phyloP scores from a whole-genome alignment of 2,329 filamentous ascomycete species.

The Cladosporium sphaerospermum region DNA sequence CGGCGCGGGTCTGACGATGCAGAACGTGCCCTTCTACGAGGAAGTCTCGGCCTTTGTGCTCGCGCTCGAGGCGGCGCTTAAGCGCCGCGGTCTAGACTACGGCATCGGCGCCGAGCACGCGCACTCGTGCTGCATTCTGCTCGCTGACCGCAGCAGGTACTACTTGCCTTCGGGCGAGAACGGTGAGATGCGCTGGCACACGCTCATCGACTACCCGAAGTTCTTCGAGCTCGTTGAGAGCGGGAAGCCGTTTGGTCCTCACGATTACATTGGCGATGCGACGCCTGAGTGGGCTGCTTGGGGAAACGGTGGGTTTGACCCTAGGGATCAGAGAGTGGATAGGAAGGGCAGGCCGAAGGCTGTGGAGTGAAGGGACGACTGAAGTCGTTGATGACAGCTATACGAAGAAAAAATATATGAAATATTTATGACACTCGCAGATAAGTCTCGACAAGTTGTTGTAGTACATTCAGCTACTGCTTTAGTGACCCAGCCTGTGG shows the following conservation, averaged over 20 bases:
- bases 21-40: slow-evolving; percentile 93
- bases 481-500: too few species aligned
- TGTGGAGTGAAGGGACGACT: not conserved
- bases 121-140: slow-evolving; percentile 85
- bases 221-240: slow-evolving; percentile 83
- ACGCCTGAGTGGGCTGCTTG: slow-evolving; percentile 93
- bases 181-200: slow-evolving; percentile 69
- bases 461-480: too few species aligned
- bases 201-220: slow-evolving; percentile 78
- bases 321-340: slow-evolving; percentile 78
- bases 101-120: slow-evolving; percentile 93
- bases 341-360: slow-evolving; percentile 56
- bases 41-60: slow-evolving; percentile 80
- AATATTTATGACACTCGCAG: too few species aligned
- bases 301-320: slow-evolving; percentile 93
- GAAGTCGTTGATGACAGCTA: not conserved
- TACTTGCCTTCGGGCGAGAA: slow-evolving; percentile 42
- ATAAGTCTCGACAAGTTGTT: too few species aligned
- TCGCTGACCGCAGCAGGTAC: slow-evolving; percentile 74
- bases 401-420: too few species aligned
- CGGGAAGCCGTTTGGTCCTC: slow-evolving; percentile 61
- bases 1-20: slow-evolving; percentile 86
- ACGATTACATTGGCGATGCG: slow-evolving; percentile 80
- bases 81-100: slow-evolving; percentile 66
- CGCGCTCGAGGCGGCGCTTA: slow-evolving; percentile 64